A percentile compares a stretch with the other conserved stretches of the same genome.
Evolutionary conservation across 2,329 filamentous ascomycete genomes (phyloP).

Genomic region (Neoscytalidium dimidiatum): DNA sequence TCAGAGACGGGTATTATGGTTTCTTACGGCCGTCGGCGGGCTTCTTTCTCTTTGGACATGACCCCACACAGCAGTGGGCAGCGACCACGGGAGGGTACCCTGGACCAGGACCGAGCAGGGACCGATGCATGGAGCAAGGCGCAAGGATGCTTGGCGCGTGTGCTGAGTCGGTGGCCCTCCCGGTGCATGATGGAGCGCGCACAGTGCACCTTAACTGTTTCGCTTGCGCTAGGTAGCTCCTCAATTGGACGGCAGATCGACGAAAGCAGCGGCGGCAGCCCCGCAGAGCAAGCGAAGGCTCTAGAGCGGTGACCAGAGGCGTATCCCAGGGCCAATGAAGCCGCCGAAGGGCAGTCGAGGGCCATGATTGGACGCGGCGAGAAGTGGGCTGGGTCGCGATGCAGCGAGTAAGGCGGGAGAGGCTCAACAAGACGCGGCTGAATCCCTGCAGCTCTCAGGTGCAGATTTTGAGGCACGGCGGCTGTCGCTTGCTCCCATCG

Average conservation of each 20-base stretch:
- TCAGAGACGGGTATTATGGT: neutral
- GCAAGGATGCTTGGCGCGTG: neutral
- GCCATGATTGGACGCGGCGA: neutral
- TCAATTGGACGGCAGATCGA: conserved; percentile 18
- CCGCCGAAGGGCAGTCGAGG: neutral
- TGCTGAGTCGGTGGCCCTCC: neutral
- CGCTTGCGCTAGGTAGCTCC: neutral
- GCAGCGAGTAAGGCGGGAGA: neutral
- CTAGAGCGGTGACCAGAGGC: conserved; percentile 11
- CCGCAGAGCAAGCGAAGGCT: conserved; percentile 3
- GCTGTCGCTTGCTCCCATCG: neutral
- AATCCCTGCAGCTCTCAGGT: neutral
- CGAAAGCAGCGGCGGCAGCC: neutral
- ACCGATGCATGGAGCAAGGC: neutral
- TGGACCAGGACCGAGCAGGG: neutral
- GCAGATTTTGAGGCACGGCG: neutral
- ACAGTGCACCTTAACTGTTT: neutral
- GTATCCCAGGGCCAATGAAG: neutral
- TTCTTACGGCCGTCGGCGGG: conserved; percentile 6
- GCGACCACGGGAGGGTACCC: conserved; percentile 2
- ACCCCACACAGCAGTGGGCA: neutral
- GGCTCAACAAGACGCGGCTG: neutral
- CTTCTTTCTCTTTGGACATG: neutral
- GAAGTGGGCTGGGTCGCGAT: conserved; percentile 1
- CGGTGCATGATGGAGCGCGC: neutral